Percentiles rank a stretch among this genome's conserved stretches.
Conservation (phyloP, 2,329 filamentous ascomycete genomes). For the Aspergillus sp. region DNA sequence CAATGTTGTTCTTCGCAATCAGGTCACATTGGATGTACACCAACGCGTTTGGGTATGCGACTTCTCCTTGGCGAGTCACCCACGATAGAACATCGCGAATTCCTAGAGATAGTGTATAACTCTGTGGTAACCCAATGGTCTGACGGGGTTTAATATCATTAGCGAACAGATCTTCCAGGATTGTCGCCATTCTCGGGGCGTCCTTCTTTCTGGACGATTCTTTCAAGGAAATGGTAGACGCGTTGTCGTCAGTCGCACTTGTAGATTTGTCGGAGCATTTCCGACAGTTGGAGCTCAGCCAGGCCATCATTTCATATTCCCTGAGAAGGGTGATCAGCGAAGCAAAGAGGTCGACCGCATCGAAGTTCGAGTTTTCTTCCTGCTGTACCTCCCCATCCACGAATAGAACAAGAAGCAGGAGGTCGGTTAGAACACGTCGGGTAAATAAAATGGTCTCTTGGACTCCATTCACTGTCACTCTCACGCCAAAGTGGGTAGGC, state of each 20-base stretch:
- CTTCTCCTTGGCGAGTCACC: constrained; percentile 52
- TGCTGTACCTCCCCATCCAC: constrained; percentile 80
- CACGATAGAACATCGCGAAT: constrained; percentile 45
- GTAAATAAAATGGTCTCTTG: constrained; percentile 75
- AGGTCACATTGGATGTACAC: constrained; percentile 68
- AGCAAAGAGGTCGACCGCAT: constrained; percentile 56
- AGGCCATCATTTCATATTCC: constrained; percentile 67
- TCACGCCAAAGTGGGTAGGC: constrained; percentile 71
- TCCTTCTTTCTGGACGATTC: constrained; percentile 19
- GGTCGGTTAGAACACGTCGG: constrained; percentile 72
- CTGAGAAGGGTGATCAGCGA: constrained; percentile 67
- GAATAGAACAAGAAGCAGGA: constrained; percentile 79
- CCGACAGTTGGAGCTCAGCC: constrained; percentile 53
- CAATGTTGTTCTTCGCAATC: constrained; percentile 64
- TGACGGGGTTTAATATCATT: constrained; percentile 43
- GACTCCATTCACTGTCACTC: constrained; percentile 69
- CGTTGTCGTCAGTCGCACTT: constrained; percentile 19
- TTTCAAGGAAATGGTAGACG: constrained; percentile 23
- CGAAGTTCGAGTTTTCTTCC: constrained; percentile 67
- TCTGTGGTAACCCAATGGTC: constrained; percentile 37
- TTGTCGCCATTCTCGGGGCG: constrained; percentile 29
- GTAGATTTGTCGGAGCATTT: constrained; percentile 26
- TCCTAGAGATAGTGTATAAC: constrained; percentile 41
- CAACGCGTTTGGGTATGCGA: constrained; percentile 57
- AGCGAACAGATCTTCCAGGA: constrained; percentile 46